Conservation (phyloP, 352 stramenopile genomes). For the Phytophthora meadii region DNA sequence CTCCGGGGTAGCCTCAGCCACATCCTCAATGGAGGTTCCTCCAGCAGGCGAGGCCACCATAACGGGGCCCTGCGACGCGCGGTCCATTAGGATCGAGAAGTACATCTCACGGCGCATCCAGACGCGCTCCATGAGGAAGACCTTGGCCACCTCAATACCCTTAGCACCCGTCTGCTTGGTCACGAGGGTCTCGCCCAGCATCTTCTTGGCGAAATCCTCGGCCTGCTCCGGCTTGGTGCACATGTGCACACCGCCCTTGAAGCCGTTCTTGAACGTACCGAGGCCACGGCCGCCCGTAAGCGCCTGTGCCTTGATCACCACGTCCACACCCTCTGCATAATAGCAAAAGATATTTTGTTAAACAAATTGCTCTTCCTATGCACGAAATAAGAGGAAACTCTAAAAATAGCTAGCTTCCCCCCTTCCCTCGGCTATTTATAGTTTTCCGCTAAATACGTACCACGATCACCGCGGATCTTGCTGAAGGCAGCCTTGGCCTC, state of each 20-base stretch:
- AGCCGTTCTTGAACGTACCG: slow-evolving; percentile 97
- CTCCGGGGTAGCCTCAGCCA: slow-evolving; percentile 94
- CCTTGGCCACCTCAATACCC: slow-evolving; percentile 90
- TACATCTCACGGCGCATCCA: slow-evolving; percentile 98
- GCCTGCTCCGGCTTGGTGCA: slow-evolving; percentile 89
- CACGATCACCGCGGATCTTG: slow-evolving; percentile 74
- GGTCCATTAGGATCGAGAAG: slow-evolving; percentile 98
- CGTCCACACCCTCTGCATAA: slow-evolving; percentile 77
- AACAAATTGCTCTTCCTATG: slow-evolving; percentile 22
- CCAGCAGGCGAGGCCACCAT: slow-evolving; percentile 95
- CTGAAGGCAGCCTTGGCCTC: slow-evolving; percentile 86
- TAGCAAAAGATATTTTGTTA: slow-evolving; percentile 30
- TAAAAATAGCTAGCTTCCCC: slow-evolving; percentile 6
- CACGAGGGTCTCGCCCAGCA: slow-evolving; percentile 95
- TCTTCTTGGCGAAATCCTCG: slow-evolving; percentile 85
- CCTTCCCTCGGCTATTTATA: slow-evolving; percentile 7
- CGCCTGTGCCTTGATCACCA: slow-evolving; percentile 97
- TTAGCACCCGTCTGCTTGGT: slow-evolving; percentile 95
- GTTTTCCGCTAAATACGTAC: slow-evolving; percentile 44
- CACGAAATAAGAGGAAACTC: slow-evolving; percentile 1
- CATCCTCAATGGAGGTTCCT: slow-evolving; percentile 97
- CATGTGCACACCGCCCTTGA: slow-evolving; percentile 98
- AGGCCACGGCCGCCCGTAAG: slow-evolving; percentile 96
- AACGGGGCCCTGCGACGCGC: slow-evolving; percentile 93
- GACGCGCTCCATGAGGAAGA: slow-evolving; percentile 93